Evolutionary conservation across 208 protist species (phyloP).

Genomic region (Wallacemonas rigidus): DNA sequence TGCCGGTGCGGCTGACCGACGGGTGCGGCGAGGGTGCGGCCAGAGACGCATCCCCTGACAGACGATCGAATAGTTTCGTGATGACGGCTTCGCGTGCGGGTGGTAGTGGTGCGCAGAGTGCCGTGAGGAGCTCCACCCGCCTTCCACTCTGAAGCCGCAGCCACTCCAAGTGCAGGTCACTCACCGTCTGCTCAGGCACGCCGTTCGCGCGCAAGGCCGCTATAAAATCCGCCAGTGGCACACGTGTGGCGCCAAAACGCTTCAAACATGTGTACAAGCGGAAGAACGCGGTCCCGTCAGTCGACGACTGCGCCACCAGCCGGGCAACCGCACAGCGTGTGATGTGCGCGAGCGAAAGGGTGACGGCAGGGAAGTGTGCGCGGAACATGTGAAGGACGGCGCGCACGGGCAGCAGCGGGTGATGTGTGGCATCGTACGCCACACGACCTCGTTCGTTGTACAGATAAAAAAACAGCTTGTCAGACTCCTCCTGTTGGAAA

Average conservation of each 20-base stretch:
- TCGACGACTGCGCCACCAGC: slow-evolving; percentile 37
- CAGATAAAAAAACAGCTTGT: slow-evolving; percentile 66
- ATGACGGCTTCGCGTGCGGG: slow-evolving; percentile 62
- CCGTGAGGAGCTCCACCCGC: slow-evolving; percentile 49
- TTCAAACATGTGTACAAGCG: slow-evolving; percentile 46
- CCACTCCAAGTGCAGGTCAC: slow-evolving; percentile 76
- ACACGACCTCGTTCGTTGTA: slow-evolving; percentile 27
- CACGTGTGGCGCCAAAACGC: slow-evolving; percentile 34
- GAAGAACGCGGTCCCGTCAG: slow-evolving; percentile 48
- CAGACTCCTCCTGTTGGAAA: slow-evolving; percentile 42
- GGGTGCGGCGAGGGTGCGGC: background rate
- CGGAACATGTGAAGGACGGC: slow-evolving; percentile 47
- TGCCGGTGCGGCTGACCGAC: background rate
- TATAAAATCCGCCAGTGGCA: slow-evolving; percentile 60
- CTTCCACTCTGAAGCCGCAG: slow-evolving; percentile 63
- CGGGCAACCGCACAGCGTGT: slow-evolving; percentile 34
- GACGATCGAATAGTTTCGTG: slow-evolving; percentile 62
- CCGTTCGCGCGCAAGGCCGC: slow-evolving; percentile 45
- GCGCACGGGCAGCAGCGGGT: slow-evolving; percentile 35
- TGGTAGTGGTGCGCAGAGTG: slow-evolving; percentile 54
- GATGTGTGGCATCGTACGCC: background rate
- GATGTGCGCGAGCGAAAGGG: slow-evolving; percentile 44
- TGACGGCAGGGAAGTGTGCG: slow-evolving; percentile 64
- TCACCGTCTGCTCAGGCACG: slow-evolving; percentile 34
- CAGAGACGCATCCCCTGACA: slow-evolving; percentile 18